These are phyloP conservation scores for Solanum tarijense DNA, from an alignment of 257 asterid species.

Conservation along the genomic window DNA sequence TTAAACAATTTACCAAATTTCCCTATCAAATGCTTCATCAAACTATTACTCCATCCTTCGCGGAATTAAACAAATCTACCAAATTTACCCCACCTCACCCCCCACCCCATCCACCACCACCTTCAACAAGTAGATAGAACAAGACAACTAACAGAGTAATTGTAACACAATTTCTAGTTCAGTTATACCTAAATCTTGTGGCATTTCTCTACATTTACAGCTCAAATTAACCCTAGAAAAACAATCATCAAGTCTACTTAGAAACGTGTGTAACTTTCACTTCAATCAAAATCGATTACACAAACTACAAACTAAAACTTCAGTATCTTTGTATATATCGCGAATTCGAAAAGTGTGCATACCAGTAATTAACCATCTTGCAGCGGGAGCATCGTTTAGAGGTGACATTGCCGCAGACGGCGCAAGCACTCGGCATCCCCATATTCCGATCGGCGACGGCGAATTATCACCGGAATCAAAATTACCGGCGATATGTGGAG, in stretches of 20 bases:
- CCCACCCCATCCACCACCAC: background rate
- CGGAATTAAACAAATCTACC: background rate
- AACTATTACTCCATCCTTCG: background rate
- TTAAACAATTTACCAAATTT: background rate
- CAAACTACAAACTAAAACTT: background rate
- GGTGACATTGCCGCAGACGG: slow-evolving; percentile 45
- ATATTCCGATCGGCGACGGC: slow-evolving; percentile 10
- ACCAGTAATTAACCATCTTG: slow-evolving; percentile 84
- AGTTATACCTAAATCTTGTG: background rate
- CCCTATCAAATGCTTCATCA: background rate
- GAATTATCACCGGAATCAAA: background rate
- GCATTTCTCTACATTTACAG: background rate
- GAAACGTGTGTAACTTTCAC: background rate
- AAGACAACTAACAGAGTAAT: background rate
- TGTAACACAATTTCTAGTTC: background rate
- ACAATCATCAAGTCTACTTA: background rate
- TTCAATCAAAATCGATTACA: background rate
- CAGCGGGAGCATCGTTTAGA: slow-evolving; percentile 51
- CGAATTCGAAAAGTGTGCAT: background rate
- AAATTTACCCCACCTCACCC: background rate
- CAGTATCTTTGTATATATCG: background rate
- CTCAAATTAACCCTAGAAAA: background rate
- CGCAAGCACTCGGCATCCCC: slow-evolving; percentile 25
- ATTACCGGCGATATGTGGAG: background rate
- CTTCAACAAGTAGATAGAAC: background rate